These are phyloP conservation scores for Russula emetica DNA, from an alignment of 768 basidiomycete species.

Conservation along the genomic window DNA sequence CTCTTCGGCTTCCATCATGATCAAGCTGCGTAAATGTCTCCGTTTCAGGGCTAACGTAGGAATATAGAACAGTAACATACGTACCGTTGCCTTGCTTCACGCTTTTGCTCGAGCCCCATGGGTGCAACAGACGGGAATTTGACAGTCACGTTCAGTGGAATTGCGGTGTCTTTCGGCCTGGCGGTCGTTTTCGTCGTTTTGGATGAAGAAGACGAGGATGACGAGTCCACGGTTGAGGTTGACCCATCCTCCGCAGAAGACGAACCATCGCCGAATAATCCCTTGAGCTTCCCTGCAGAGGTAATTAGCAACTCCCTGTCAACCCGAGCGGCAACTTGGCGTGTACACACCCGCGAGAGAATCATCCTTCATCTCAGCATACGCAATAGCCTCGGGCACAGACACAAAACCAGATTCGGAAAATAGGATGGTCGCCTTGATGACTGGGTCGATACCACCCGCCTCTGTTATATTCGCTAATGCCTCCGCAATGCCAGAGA, in stretches of 20 bases:
- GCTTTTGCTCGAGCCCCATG: constrained; percentile 75
- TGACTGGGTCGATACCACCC: constrained; percentile 74
- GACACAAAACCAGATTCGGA: constrained; percentile 86
- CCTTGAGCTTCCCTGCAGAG: constrained; percentile 73
- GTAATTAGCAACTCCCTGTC: constrained; percentile 8
- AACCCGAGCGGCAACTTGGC: neutral
- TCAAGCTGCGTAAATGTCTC: constrained; percentile 49
- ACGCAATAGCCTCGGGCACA: constrained; percentile 72
- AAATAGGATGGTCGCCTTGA: constrained; percentile 79
- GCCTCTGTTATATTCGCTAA: constrained; percentile 78
- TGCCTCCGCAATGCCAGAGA: constrained; percentile 71
- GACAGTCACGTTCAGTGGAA: constrained; percentile 59
- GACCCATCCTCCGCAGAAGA: constrained; percentile 33
- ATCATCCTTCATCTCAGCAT: constrained; percentile 79
- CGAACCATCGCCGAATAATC: constrained; percentile 68
- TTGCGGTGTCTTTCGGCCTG: constrained; percentile 53
- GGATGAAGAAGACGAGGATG: constrained; percentile 31
- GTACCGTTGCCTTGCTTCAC: constrained; percentile 65
- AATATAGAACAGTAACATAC: constrained; percentile 27
- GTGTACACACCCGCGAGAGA: constrained; percentile 57
- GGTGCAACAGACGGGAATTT: constrained; percentile 66
- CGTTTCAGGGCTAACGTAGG: neutral
- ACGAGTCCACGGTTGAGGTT: constrained; percentile 39
- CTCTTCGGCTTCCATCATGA: constrained; percentile 75
- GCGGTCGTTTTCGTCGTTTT: constrained; percentile 29